phyloP scores from a whole-genome alignment of 1,139 yeast species.

The Pichia sp. region DNA sequence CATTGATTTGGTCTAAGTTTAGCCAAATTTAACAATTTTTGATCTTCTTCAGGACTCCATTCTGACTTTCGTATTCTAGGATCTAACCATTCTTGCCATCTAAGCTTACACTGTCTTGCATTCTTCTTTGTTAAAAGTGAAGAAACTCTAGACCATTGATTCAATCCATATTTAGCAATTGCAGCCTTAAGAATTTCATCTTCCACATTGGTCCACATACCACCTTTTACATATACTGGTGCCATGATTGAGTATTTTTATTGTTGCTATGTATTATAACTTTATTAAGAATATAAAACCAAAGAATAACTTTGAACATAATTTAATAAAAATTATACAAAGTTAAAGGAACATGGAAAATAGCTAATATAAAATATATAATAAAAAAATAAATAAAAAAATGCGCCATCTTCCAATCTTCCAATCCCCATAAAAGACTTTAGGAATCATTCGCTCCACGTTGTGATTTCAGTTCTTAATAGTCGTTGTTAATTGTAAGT shows the following conservation, averaged over 20 bases:
- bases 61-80: slow-evolving; percentile 59
- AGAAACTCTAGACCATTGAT: slow-evolving; percentile 92
- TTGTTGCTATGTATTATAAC: neutral
- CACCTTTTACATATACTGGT: slow-evolving; percentile 80
- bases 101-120: slow-evolving; percentile 85
- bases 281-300: no score
- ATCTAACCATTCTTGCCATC: slow-evolving; percentile 88
- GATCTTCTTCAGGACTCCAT: slow-evolving; percentile 80
- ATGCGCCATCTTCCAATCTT: no score
- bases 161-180: slow-evolving; percentile 85
- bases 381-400: no score
- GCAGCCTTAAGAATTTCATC: slow-evolving; percentile 90
- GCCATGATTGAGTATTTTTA: slow-evolving; percentile 29
- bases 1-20: slow-evolving; percentile 85
- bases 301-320: no score
- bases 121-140: slow-evolving; percentile 79
- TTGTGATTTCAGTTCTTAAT: no score
- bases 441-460: no score
- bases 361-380: no score
- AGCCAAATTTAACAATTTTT: slow-evolving; percentile 58
- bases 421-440: no score
- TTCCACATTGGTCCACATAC: slow-evolving; percentile 76
- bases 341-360: no score
- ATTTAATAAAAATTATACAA: no score
- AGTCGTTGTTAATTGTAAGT: no score